phyloP scores from a whole-genome alignment of 768 basidiomycete species.

The Collybia mongolica region DNA sequence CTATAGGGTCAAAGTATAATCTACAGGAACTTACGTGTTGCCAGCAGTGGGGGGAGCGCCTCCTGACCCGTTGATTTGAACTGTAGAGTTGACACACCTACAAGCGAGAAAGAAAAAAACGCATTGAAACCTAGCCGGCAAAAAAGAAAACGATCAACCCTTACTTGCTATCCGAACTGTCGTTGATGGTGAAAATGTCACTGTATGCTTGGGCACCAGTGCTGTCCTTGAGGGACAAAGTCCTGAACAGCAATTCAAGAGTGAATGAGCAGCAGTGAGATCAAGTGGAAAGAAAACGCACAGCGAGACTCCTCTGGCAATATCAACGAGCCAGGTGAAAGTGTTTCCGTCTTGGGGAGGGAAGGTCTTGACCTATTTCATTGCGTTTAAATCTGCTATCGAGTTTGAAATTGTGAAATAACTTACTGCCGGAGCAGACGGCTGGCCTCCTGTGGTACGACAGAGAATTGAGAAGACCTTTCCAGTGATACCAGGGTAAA shows the following conservation, averaged over 20 bases:
- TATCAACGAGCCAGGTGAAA: slow-evolving; percentile 56
- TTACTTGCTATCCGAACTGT: slow-evolving; percentile 34
- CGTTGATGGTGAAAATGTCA: slow-evolving; percentile 43
- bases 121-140: background rate
- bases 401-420: too few species aligned
- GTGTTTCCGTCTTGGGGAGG: slow-evolving; percentile 37
- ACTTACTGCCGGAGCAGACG: slow-evolving; percentile 49
- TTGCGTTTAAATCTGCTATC: background rate
- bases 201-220: slow-evolving; percentile 54
- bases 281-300: slow-evolving; percentile 24
- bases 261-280: background rate
- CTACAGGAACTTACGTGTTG: slow-evolving; percentile 10
- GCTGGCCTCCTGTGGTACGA: slow-evolving; percentile 46
- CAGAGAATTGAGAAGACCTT: background rate
- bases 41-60: slow-evolving; percentile 11
- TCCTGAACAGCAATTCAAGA: slow-evolving; percentile 36
- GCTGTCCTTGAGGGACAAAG: slow-evolving; percentile 55
- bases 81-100: slow-evolving; percentile 19
- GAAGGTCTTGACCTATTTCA: slow-evolving; percentile 55
- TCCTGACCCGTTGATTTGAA: slow-evolving; percentile 6
- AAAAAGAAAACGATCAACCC: slow-evolving; percentile 1
- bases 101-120: background rate
- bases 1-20: background rate
- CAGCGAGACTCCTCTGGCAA: slow-evolving; percentile 44
- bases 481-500: background rate